phyloP scores from a whole-genome alignment of 2,329 filamentous ascomycete genomes.

The Penicillium sp. region DNA sequence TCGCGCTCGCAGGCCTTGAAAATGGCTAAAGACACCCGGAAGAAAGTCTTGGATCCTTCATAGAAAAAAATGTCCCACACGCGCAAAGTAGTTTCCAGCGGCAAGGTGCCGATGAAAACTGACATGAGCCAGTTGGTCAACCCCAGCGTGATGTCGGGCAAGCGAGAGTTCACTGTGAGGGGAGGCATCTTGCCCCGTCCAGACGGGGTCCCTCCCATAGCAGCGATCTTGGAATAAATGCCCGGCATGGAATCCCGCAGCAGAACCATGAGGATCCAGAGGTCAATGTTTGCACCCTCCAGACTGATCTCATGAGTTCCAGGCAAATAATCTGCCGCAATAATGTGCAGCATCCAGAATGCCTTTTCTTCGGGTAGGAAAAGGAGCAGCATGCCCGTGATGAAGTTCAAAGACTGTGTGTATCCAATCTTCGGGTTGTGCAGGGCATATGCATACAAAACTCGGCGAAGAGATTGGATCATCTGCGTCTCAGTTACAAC shows the following conservation, averaged over 20 bases:
- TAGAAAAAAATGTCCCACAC: slow-evolving; percentile 98
- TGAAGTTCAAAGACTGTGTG: slow-evolving; percentile 93
- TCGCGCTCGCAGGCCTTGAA: slow-evolving; percentile 86
- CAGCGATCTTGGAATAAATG: slow-evolving; percentile 86
- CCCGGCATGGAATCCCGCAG: slow-evolving; percentile 79
- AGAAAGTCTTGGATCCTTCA: slow-evolving; percentile 90
- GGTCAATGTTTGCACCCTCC: slow-evolving; percentile 89
- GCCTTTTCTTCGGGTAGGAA: slow-evolving; percentile 91
- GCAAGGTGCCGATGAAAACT: slow-evolving; percentile 88
- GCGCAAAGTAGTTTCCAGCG: slow-evolving; percentile 85
- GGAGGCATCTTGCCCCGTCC: slow-evolving; percentile 44
- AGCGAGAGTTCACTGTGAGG: slow-evolving; percentile 51
- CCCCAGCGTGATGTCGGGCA: slow-evolving; percentile 88
- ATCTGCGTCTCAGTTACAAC: slow-evolving; percentile 69
- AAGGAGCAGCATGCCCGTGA: slow-evolving; percentile 83
- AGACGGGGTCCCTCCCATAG: slow-evolving; percentile 54
- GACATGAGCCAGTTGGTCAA: slow-evolving; percentile 99
- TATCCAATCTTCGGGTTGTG: slow-evolving; percentile 93
- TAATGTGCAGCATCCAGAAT: slow-evolving; percentile 91
- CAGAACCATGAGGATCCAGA: slow-evolving; percentile 87
- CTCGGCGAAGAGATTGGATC: slow-evolving; percentile 77
- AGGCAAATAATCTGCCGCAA: slow-evolving; percentile 83
- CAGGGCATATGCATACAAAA: slow-evolving; percentile 85
- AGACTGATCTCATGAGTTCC: slow-evolving; percentile 89
- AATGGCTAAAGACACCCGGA: slow-evolving; percentile 85